Evolutionary conservation across 495 filamentous ascomycete genomes (phyloP).

Genomic region (Clohesyomyces aquaticus): DNA sequence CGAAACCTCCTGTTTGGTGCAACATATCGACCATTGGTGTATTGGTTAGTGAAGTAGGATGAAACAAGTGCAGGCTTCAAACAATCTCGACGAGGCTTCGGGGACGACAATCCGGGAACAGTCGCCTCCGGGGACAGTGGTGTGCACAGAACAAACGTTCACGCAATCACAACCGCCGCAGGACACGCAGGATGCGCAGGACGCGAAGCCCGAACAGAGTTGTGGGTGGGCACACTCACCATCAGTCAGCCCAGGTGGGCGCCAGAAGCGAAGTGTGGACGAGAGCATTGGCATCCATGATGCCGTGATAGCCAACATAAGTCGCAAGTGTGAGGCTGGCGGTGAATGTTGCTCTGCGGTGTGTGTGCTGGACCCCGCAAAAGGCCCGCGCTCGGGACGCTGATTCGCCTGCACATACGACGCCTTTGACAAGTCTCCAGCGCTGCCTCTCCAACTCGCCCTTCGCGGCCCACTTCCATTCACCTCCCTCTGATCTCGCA

Average conservation of each 20-base stretch:
- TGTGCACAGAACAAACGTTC: constrained; percentile 32
- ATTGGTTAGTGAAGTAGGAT: constrained; percentile 16
- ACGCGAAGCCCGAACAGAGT: constrained; percentile 12
- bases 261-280: constrained; percentile 30
- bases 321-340: constrained; percentile 11
- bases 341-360: constrained; percentile 19
- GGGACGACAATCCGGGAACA: background rate
- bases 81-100: constrained; percentile 8
- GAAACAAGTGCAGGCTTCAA: constrained; percentile 17
- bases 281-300: constrained; percentile 19
- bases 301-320: constrained; percentile 18
- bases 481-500: background rate
- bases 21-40: constrained; percentile 31
- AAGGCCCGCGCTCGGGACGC: background rate
- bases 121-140: background rate
- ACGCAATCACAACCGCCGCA: constrained; percentile 27
- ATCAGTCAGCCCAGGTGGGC: constrained; percentile 31
- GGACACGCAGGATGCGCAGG: background rate
- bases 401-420: background rate
- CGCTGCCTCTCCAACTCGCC: background rate
- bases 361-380: background rate
- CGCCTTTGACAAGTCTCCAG: background rate
- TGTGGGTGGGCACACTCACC: constrained; percentile 9
- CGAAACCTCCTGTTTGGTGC: background rate
- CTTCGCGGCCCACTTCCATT: background rate